These are phyloP conservation scores for Nannizziopsis arthrosporioides DNA, from an alignment of 2,329 filamentous ascomycete species.

Conservation along the genomic window DNA sequence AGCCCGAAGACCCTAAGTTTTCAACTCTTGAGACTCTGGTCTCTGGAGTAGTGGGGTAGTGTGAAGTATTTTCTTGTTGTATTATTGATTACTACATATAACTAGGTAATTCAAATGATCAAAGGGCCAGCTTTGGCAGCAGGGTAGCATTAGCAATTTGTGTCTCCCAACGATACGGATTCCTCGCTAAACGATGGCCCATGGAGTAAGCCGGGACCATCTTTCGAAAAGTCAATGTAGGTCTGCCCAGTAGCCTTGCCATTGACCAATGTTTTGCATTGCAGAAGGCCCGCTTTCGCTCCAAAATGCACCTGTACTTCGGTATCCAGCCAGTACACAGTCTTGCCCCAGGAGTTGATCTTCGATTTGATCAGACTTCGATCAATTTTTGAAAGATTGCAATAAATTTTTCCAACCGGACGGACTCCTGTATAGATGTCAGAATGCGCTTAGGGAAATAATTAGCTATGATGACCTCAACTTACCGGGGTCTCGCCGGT, in stretches of 20 bases:
- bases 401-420: conserved; percentile 1
- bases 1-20: no score
- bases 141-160: no score
- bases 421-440: not conserved
- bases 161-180: no score
- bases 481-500: no score
- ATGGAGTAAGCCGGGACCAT: not conserved
- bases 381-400: conserved; percentile 4
- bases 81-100: no score
- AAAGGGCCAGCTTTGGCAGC: no score
- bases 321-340: conserved; percentile 6
- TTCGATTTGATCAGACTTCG: not conserved
- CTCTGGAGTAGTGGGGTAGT: no score
- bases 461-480: no score
- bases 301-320: conserved; percentile 6
- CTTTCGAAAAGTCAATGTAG: not conserved
- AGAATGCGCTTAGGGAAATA: not conserved
- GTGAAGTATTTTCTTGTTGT: no score
- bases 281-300: conserved; percentile 7
- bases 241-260: not conserved
- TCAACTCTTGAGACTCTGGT: no score
- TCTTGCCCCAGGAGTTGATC: not conserved
- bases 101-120: no score
- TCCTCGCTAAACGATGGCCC: no score
- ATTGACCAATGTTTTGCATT: not conserved